These are phyloP conservation scores for Filobasidium wieringae DNA, from an alignment of 768 basidiomycete species.

Conservation along the genomic window DNA sequence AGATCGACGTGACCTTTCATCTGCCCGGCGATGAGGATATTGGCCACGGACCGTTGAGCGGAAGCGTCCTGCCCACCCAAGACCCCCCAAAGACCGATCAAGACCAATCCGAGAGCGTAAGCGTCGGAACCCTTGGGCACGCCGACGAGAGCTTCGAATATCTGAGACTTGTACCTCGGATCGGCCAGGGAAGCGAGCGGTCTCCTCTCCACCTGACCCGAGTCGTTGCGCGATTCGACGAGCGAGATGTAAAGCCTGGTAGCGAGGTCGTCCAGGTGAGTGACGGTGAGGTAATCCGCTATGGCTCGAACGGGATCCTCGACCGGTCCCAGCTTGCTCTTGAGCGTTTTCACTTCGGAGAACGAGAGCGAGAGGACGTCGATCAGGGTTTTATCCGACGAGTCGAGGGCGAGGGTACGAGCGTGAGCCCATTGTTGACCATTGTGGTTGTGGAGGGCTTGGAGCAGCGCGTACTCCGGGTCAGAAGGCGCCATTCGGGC, in stretches of 20 bases:
- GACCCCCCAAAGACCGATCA: conserved; percentile 35
- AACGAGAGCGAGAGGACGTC: conserved; percentile 24
- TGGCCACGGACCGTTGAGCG: conserved; percentile 27
- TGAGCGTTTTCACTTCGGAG: conserved; percentile 17
- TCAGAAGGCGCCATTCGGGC: conserved; percentile 13
- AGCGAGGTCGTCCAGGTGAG: conserved; percentile 30
- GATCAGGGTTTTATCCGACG: conserved; percentile 15
- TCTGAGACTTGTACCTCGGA: conserved; percentile 30
- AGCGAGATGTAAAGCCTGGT: conserved; percentile 30
- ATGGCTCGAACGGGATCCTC: conserved; percentile 26
- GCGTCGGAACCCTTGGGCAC: conserved; percentile 25
- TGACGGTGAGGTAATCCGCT: conserved; percentile 31
- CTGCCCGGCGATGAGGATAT: conserved; percentile 31
- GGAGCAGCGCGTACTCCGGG: conserved; percentile 21
- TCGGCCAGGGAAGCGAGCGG: conserved; percentile 13
- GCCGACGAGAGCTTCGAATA: conserved; percentile 21
- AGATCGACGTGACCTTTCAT: conserved; percentile 18
- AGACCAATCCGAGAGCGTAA: conserved; percentile 32
- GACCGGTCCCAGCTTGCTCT: conserved; percentile 16
- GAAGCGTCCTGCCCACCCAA: conserved; percentile 23
- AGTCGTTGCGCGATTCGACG: conserved; percentile 22
- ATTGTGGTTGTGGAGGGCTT: conserved; percentile 19
- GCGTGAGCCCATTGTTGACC: conserved; percentile 23
- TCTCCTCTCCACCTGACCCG: background rate
- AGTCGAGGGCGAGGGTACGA: conserved; percentile 4